A percentile compares a stretch with the other conserved stretches of the same genome.
phyloP scores from a whole-genome alignment of 495 filamentous ascomycete species.

The Lentithecium fluviatile region DNA sequence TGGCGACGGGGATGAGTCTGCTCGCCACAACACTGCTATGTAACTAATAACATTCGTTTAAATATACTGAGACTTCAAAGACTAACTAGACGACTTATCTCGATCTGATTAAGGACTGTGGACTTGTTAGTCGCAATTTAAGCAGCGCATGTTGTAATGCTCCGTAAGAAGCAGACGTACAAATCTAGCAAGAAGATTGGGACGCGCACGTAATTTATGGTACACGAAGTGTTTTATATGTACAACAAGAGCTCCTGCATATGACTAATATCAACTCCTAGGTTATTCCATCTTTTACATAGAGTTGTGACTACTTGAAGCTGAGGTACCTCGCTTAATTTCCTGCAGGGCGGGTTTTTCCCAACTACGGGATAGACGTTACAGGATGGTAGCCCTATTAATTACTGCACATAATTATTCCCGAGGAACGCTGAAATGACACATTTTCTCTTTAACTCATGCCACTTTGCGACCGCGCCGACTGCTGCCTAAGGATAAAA shows the following conservation, averaged over 20 bases:
- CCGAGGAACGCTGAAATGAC: too few relatives aligned
- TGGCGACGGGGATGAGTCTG: too few relatives aligned
- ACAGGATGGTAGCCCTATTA: too few relatives aligned
- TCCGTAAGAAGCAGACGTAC: slow-evolving; percentile 1
- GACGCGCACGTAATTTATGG: slow-evolving; percentile 11
- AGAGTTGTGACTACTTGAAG: slow-evolving; percentile 12
- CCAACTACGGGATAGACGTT: slow-evolving; percentile 18
- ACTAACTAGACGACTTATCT: slow-evolving; percentile 2
- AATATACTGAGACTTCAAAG: slow-evolving; percentile 4
- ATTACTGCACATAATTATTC: too few relatives aligned
- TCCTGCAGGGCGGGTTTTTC: slow-evolving; percentile 14
- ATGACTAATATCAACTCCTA: slow-evolving; percentile 7
- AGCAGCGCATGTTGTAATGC: background rate
- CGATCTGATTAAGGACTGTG: background rate
- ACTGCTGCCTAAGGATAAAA: too few relatives aligned
- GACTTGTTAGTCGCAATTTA: slow-evolving; percentile 7
- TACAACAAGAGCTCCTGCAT: background rate
- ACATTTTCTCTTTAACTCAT: too few relatives aligned
- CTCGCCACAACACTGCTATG: background rate
- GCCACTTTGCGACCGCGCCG: too few relatives aligned
- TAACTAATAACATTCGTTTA: slow-evolving; percentile 4
- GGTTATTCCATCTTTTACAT: slow-evolving; percentile 9
- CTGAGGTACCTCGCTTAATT: slow-evolving; percentile 23
- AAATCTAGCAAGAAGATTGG: slow-evolving; percentile 5
- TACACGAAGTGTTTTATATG: slow-evolving; percentile 5